These are phyloP conservation scores for Neocallimastix lanati DNA, from an alignment of 192 early-diverging fungal species.

Conservation along the genomic window DNA sequence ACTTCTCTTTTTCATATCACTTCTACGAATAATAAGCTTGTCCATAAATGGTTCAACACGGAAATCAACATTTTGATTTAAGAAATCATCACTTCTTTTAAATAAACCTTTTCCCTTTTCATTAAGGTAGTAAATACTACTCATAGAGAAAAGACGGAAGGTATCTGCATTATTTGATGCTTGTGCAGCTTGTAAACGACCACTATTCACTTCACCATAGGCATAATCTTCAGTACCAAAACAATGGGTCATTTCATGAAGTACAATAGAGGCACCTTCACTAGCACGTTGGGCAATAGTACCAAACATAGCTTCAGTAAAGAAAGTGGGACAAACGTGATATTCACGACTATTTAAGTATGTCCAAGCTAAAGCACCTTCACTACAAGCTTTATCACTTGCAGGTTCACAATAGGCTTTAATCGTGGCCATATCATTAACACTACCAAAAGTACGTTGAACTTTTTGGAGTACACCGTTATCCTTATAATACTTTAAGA, in stretches of 20 bases:
- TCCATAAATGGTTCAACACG: no score
- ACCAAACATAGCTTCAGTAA: background rate
- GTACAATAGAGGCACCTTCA: background rate
- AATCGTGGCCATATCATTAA: background rate
- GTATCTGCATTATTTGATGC: no score
- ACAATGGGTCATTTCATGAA: background rate
- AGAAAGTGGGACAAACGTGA: background rate
- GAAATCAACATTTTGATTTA: no score
- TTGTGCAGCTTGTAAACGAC: no score
- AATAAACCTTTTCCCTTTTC: no score
- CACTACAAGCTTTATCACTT: background rate
- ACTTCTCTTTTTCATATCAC: no score
- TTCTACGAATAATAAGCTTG: no score
- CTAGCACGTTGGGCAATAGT: background rate
- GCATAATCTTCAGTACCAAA: no score
- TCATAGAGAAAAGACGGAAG: no score
- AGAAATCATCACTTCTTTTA: no score
- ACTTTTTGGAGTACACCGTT: background rate
- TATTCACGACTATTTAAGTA: background rate
- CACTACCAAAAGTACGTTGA: background rate
- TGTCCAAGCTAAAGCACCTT: background rate
- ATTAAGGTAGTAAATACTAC: no score
- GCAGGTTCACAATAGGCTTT: background rate
- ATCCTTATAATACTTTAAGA: background rate
- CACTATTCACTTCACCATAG: no score